Evolutionary conservation across 495 filamentous ascomycete species (phyloP).

Genomic region (Aspergillus leporis): DNA sequence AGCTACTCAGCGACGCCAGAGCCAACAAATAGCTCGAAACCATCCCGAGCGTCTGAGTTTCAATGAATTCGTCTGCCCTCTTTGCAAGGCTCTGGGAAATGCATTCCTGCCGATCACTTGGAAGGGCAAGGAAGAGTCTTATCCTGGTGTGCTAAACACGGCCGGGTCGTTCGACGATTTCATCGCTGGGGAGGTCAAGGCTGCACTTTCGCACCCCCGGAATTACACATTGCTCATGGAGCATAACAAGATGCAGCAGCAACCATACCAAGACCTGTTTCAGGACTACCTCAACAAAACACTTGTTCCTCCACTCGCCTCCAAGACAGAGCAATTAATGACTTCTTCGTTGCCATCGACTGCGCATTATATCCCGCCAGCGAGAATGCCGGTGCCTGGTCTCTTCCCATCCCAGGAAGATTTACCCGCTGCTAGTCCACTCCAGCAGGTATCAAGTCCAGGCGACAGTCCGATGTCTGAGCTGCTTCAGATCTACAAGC

Average conservation of each 20-base stretch:
- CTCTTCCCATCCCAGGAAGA: constrained; percentile 44
- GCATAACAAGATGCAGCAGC: constrained; percentile 37
- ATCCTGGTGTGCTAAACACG: constrained; percentile 65
- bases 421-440: constrained; percentile 29
- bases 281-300: constrained; percentile 59
- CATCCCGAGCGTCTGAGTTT: constrained; percentile 76
- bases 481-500: constrained; percentile 75
- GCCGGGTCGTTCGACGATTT: constrained; percentile 62
- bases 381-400: constrained; percentile 49
- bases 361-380: constrained; percentile 26
- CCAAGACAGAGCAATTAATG: constrained; percentile 54
- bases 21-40: constrained; percentile 86
- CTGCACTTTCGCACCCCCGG: constrained; percentile 33
- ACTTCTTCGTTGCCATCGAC: constrained; percentile 33
- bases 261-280: constrained; percentile 59
- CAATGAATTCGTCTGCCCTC: constrained; percentile 94
- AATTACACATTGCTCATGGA: constrained; percentile 42
- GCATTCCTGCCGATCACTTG: constrained; percentile 94
- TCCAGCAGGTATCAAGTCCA: constrained; percentile 37
- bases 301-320: constrained; percentile 61
- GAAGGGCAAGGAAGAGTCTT: constrained; percentile 84
- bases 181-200: constrained; percentile 33
- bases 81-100: constrained; percentile 97
- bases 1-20: constrained; percentile 78
- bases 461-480: constrained; percentile 58